Percentiles rank a stretch among this genome's conserved stretches.
These are phyloP conservation scores for Fusarium floridanum DNA, from an alignment of 2,329 filamentous ascomycete genomes.

Conservation along the genomic window DNA sequence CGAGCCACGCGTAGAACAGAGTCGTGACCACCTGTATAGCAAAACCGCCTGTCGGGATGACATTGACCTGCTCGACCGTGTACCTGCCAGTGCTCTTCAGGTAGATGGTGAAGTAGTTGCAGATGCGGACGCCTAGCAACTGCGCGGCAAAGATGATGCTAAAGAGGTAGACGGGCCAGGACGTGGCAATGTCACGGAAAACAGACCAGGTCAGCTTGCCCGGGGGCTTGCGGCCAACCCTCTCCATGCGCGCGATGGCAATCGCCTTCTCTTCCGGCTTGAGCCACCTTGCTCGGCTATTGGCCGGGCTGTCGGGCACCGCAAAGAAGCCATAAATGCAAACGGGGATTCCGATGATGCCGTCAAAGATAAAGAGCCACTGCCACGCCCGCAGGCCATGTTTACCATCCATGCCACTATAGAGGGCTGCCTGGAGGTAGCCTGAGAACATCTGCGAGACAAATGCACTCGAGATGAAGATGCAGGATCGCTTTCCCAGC, in stretches of 20 bases:
- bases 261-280: not conserved
- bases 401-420: not conserved
- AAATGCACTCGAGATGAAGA: constrained; percentile 46
- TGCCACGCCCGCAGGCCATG: not conserved
- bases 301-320: not conserved
- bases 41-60: not conserved
- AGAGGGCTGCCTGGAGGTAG: not conserved
- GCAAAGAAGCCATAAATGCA: too few species aligned
- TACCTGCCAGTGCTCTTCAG: too few species aligned
- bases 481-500: constrained; percentile 13
- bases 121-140: not conserved
- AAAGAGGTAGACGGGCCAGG: too few species aligned
- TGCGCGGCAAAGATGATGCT: not conserved
- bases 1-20: not conserved
- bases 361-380: not conserved
- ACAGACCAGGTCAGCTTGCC: too few species aligned
- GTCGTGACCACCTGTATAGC: not conserved
- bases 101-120: not conserved
- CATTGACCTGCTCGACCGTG: too few species aligned
- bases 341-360: too few species aligned
- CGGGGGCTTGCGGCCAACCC: too few species aligned
- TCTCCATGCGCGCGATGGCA: not conserved
- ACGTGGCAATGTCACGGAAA: too few species aligned
- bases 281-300: not conserved
- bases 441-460: not conserved